Evolutionary conservation across 179 eudicot species (phyloP).

Genomic region (Drosera spatulata): DNA sequence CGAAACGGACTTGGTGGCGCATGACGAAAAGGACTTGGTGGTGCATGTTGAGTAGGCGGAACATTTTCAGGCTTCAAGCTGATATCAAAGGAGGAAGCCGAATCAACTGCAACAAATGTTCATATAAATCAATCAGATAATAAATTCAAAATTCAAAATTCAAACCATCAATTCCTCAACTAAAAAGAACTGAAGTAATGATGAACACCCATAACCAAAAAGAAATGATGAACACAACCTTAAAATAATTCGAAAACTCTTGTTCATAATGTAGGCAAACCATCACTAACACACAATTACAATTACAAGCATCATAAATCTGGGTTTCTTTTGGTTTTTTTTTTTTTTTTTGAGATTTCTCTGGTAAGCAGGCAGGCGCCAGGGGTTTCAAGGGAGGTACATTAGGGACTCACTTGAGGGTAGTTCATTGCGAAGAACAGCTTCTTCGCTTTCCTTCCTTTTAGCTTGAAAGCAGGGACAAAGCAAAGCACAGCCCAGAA

Average conservation of each 20-base stretch:
- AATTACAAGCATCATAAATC: no score
- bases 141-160: neutral
- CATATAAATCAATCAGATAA: neutral
- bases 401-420: constrained; percentile 42
- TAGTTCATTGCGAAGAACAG: constrained; percentile 41
- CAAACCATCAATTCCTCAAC: neutral
- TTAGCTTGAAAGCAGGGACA: constrained; percentile 62
- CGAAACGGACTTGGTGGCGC: constrained; percentile 12
- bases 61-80: constrained; percentile 36
- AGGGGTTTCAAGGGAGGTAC: no score
- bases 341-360: no score
- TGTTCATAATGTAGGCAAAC: no score
- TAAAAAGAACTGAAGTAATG: neutral
- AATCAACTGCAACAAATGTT: constrained; percentile 48
- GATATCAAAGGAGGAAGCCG: constrained; percentile 61
- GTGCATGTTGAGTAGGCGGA: constrained; percentile 41
- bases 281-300: no score
- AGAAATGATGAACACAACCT: neutral
- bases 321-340: no score
- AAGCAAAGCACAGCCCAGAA: constrained; percentile 50
- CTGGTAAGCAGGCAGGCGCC: no score
- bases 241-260: no score
- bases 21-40: constrained; percentile 70
- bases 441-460: constrained; percentile 31
- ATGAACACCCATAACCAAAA: neutral